Percentiles rank a stretch among this genome's conserved stretches.
These are phyloP conservation scores for Suillus subalutaceus DNA, from an alignment of 768 basidiomycete genomes.

Conservation along the genomic window DNA sequence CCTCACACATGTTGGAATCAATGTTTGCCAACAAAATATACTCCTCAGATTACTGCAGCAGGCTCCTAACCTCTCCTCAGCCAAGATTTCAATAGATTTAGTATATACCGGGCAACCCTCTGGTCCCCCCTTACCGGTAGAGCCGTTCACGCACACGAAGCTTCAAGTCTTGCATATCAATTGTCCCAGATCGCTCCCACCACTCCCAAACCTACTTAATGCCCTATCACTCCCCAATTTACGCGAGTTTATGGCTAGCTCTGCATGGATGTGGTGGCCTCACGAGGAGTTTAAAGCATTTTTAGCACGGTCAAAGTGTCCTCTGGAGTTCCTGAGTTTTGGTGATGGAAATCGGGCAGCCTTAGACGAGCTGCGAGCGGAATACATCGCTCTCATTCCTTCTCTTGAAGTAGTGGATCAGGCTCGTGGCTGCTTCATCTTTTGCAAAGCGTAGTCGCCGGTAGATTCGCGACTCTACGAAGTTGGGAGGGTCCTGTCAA, in stretches of 20 bases:
- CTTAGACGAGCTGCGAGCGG: neutral
- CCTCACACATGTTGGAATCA: conserved; percentile 19
- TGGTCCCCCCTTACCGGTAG: neutral
- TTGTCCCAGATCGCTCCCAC: neutral
- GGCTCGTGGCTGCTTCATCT: too few relatives aligned
- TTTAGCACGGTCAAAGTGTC: neutral
- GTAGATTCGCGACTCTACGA: too few relatives aligned
- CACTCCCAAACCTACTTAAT: neutral
- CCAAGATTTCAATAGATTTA: conserved; percentile 11
- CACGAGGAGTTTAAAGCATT: neutral
- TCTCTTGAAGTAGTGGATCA: neutral
- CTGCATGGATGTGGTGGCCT: neutral
- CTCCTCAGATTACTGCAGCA: conserved; percentile 6
- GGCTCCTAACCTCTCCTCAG: neutral
- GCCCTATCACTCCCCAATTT: neutral
- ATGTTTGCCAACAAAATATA: neutral
- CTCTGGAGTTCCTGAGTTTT: neutral
- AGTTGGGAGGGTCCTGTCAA: too few relatives aligned
- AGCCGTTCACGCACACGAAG: conserved; percentile 13
- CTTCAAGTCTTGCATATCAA: conserved; percentile 14
- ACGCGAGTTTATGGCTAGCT: neutral
- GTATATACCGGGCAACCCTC: neutral
- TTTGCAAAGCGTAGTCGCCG: too few relatives aligned
- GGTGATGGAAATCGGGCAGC: neutral
- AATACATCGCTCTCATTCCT: neutral